Conservation (phyloP, 2,329 filamentous ascomycete genomes). For the Colletotrichum spinosum region DNA sequence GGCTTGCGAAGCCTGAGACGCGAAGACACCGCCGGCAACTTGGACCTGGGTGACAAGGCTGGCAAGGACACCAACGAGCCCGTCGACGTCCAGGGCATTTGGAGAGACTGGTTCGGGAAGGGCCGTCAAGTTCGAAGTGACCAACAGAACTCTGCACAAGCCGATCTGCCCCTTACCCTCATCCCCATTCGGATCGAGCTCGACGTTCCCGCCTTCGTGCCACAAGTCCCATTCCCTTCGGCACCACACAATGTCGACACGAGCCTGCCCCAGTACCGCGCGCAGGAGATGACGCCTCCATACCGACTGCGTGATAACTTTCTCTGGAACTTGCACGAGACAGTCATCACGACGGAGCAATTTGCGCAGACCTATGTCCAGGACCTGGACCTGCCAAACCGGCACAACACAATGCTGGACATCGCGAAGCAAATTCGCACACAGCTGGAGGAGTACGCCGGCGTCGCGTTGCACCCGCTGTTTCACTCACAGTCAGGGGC, state of each 20-base stretch:
- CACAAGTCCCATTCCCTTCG: slow-evolving; percentile 73
- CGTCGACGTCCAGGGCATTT: slow-evolving; percentile 89
- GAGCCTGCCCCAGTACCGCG: slow-evolving; percentile 80
- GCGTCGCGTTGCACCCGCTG: slow-evolving; percentile 90
- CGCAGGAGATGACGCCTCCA: slow-evolving; percentile 82
- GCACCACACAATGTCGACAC: slow-evolving; percentile 70
- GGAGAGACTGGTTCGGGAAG: slow-evolving; percentile 95
- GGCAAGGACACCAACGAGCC: slow-evolving; percentile 85
- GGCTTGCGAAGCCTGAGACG: slow-evolving; percentile 85
- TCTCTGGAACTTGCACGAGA: slow-evolving; percentile 97
- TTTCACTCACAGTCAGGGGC: slow-evolving; percentile 73
- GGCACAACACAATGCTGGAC: slow-evolving; percentile 75
- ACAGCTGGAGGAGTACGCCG: slow-evolving; percentile 95
- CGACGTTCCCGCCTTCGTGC: slow-evolving; percentile 84
- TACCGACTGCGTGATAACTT: slow-evolving; percentile 96
- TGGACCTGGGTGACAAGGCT: slow-evolving; percentile 78
- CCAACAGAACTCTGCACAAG: slow-evolving; percentile 71
- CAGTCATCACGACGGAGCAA: slow-evolving; percentile 91
- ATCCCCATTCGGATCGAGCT: slow-evolving; percentile 97
- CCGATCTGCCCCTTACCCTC: slow-evolving; percentile 85
- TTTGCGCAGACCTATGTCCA: slow-evolving; percentile 93
- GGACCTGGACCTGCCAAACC: slow-evolving; percentile 89
- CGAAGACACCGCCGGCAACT: slow-evolving; percentile 72
- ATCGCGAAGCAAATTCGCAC: slow-evolving; percentile 96
- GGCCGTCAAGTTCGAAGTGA: slow-evolving; percentile 66